A percentile compares a stretch with the other conserved stretches of the same genome.
phyloP scores from a whole-genome alignment of 1,284 basidiomycete species.

The Ustilago trichophora region DNA sequence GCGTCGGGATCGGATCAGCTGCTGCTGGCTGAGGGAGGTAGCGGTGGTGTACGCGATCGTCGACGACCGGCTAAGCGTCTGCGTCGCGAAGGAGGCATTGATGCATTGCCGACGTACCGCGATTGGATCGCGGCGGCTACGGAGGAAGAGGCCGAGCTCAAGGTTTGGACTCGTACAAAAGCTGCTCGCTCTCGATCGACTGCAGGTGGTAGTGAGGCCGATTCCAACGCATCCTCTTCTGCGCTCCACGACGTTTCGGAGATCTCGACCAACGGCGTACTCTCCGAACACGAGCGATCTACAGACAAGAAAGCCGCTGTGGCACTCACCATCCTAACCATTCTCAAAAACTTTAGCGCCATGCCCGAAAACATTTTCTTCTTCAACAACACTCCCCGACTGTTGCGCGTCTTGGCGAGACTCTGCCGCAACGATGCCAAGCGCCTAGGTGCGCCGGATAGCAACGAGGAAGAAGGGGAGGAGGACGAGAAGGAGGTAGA shows the following conservation, averaged over 20 bases:
- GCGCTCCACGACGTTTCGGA: slow-evolving; percentile 7
- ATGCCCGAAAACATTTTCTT: slow-evolving; percentile 77
- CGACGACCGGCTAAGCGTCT: slow-evolving; percentile 15
- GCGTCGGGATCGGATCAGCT: neutral
- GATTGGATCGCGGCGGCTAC: slow-evolving; percentile 58
- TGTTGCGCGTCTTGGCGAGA: slow-evolving; percentile 73
- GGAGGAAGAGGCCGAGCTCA: slow-evolving; percentile 57
- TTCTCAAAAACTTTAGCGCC: slow-evolving; percentile 85
- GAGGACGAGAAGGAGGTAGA: neutral
- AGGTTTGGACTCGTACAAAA: slow-evolving; percentile 45
- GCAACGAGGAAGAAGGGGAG: slow-evolving; percentile 4
- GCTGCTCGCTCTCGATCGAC: slow-evolving; percentile 22
- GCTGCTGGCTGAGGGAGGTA: slow-evolving; percentile 1
- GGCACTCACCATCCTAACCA: slow-evolving; percentile 78
- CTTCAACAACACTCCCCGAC: slow-evolving; percentile 75
- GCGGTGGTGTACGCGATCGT: too few species aligned
- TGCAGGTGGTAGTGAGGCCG: slow-evolving; percentile 23
- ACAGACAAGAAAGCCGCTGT: slow-evolving; percentile 70
- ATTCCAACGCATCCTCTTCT: slow-evolving; percentile 12
- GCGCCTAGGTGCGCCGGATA: slow-evolving; percentile 12
- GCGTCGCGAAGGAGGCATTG: slow-evolving; percentile 45
- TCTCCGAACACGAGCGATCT: slow-evolving; percentile 40
- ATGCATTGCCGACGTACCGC: slow-evolving; percentile 40
- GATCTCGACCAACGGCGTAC: slow-evolving; percentile 30
- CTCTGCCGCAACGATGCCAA: slow-evolving; percentile 64